Conservation (phyloP, 2,329 filamentous ascomycete species). For the Aspergillus sp. region DNA sequence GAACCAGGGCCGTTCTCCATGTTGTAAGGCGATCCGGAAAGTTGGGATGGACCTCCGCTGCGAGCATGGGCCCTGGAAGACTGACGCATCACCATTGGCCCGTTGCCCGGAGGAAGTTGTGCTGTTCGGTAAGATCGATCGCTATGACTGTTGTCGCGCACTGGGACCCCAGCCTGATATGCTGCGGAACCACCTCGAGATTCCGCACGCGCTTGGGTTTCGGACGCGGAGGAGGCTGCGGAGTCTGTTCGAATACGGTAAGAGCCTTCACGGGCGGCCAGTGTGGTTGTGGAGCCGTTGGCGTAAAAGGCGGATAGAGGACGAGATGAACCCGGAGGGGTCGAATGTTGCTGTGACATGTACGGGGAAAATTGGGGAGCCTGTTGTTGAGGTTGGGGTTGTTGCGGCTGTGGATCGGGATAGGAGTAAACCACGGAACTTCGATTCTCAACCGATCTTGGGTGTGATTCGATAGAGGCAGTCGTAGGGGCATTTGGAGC, state of each 20-base stretch:
- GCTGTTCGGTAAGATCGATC: constrained; percentile 64
- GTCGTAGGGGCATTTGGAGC: constrained; percentile 14
- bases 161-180: constrained; percentile 57
- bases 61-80: constrained; percentile 68
- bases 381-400: constrained; percentile 35
- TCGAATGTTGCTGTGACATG: constrained; percentile 36
- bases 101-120: constrained; percentile 53
- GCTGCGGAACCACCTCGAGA: constrained; percentile 57
- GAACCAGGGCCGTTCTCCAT: constrained; percentile 54
- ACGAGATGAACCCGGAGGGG: constrained; percentile 33
- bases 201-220: constrained; percentile 55
- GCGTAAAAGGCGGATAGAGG: constrained; percentile 47
- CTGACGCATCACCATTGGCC: constrained; percentile 66
- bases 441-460: constrained; percentile 32
- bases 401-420: constrained; percentile 38
- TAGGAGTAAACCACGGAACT: constrained; percentile 41
- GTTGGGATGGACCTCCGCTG: constrained; percentile 25
- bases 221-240: constrained; percentile 54
- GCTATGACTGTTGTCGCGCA: constrained; percentile 64
- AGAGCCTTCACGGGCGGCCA: constrained; percentile 38
- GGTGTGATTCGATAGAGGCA: constrained; percentile 15
- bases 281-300: constrained; percentile 36
- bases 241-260: constrained; percentile 57
- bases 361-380: constrained; percentile 42
- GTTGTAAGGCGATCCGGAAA: constrained; percentile 46